Conservation (phyloP, 169 alveolate genomes). For the Plasmodium knowlesi region DNA sequence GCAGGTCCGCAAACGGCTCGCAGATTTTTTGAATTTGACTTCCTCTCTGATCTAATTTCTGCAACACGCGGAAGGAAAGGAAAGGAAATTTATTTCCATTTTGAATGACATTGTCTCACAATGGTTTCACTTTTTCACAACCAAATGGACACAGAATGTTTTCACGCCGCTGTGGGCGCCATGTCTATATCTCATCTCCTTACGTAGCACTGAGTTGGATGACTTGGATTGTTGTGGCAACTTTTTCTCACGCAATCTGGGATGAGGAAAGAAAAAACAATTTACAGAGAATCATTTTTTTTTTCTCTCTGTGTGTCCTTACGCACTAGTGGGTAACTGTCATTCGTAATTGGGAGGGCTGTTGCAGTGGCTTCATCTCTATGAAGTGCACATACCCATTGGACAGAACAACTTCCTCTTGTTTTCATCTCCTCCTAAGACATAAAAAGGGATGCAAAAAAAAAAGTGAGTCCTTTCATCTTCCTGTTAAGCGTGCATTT, state of each 20-base stretch:
- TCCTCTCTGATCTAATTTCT: constrained; percentile 57
- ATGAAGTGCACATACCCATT: not conserved
- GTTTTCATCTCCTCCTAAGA: not conserved
- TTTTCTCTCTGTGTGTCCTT: not conserved
- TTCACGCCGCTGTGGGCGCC: not conserved
- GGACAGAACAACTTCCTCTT: not conserved
- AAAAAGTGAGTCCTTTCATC: not conserved
- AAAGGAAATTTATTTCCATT: too few species aligned
- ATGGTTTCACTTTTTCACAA: not conserved
- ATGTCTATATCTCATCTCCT: not conserved
- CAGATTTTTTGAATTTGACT: constrained; percentile 24
- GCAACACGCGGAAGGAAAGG: not conserved
- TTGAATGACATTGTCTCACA: not conserved
- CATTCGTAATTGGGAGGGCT: not conserved
- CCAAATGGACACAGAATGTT: not conserved
- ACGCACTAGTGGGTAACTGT: not conserved
- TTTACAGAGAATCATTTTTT: not conserved
- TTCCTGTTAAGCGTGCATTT: not conserved
- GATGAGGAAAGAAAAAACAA: not conserved
- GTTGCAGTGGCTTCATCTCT: not conserved
- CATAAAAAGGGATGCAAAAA: not conserved
- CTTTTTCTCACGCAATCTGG: constrained; percentile 9
- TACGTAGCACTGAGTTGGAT: constrained; percentile 62
- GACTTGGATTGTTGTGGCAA: constrained; percentile 18
- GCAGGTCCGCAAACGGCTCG: constrained; percentile 21